Conservation (phyloP, 2,329 filamentous ascomycete genomes). For the Parascedosporium putredinis region DNA sequence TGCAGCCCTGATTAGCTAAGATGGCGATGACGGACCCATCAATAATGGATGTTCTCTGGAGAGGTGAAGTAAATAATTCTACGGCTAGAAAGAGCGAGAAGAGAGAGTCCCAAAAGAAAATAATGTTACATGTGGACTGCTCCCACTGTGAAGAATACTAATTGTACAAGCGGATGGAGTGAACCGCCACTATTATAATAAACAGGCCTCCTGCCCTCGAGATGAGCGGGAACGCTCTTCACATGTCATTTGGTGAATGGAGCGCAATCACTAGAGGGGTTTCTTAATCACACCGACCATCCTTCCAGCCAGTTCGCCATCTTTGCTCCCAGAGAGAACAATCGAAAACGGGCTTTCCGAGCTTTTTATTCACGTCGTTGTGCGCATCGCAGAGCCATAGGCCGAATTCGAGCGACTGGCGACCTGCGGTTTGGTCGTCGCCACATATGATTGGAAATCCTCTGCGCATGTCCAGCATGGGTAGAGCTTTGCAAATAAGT, state of each 20-base stretch:
- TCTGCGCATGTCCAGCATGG: conserved; percentile 94
- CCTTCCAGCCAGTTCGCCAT: conserved; percentile 84
- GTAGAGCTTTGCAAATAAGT: conserved; percentile 75
- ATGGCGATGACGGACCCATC: neutral
- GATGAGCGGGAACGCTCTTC: too few relatives aligned
- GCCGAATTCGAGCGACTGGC: conserved; percentile 58
- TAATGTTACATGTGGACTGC: neutral
- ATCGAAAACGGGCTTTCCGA: conserved; percentile 87
- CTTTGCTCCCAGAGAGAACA: conserved; percentile 85
- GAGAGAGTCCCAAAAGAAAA: neutral
- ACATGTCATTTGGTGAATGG: too few relatives aligned
- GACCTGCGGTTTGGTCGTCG: conserved; percentile 53
- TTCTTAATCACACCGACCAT: conserved; percentile 48
- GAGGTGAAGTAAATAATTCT: neutral
- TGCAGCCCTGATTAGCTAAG: too few relatives aligned
- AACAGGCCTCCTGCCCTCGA: too few relatives aligned
- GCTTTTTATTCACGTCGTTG: conserved; percentile 78
- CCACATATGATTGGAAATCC: conserved; percentile 79
- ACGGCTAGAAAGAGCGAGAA: neutral
- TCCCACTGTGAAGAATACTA: too few relatives aligned
- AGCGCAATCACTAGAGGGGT: too few relatives aligned
- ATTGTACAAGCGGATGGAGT: too few relatives aligned
- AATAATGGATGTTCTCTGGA: neutral
- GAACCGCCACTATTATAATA: too few relatives aligned
- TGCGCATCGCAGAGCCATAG: conserved; percentile 78